Evolutionary conservation across 495 filamentous ascomycete genomes (phyloP).

Genomic region (Penicillium chermesinum): DNA sequence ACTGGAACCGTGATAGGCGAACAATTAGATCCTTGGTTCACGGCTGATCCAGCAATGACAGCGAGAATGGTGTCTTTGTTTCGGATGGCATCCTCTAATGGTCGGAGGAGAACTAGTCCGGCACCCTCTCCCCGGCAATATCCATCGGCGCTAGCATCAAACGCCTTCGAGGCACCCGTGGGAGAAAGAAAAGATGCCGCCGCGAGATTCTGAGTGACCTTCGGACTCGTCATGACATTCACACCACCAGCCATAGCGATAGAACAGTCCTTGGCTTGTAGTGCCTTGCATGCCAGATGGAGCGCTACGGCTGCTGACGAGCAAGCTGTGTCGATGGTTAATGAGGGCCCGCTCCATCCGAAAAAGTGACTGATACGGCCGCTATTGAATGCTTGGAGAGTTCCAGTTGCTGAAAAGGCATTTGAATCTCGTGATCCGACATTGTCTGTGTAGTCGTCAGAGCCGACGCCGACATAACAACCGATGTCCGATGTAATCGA

Average conservation of each 20-base stretch:
- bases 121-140: constrained; percentile 69
- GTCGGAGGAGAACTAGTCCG: constrained; percentile 62
- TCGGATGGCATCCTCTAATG: constrained; percentile 53
- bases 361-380: constrained; percentile 40
- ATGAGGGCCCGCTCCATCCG: constrained; percentile 46
- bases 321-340: constrained; percentile 45
- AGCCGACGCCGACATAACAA: constrained; percentile 29
- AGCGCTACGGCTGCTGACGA: constrained; percentile 41
- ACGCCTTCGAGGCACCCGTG: constrained; percentile 58
- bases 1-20: constrained; percentile 70
- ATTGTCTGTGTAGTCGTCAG: constrained; percentile 38
- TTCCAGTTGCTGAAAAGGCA: constrained; percentile 36
- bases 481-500: constrained; percentile 26
- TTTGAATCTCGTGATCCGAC: constrained; percentile 27
- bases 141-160: constrained; percentile 64
- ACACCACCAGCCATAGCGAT: constrained; percentile 39
- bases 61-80: constrained; percentile 61
- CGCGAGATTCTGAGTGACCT: constrained; percentile 31
- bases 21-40: constrained; percentile 63
- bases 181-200: constrained; percentile 36
- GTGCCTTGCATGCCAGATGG: constrained; percentile 33
- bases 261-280: constrained; percentile 34
- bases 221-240: constrained; percentile 36
- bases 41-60: constrained; percentile 54
- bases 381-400: constrained; percentile 29